Base-by-base conservation (phyloP, 768 basidiomycete species). In the Suillus cothurnatus region DNA sequence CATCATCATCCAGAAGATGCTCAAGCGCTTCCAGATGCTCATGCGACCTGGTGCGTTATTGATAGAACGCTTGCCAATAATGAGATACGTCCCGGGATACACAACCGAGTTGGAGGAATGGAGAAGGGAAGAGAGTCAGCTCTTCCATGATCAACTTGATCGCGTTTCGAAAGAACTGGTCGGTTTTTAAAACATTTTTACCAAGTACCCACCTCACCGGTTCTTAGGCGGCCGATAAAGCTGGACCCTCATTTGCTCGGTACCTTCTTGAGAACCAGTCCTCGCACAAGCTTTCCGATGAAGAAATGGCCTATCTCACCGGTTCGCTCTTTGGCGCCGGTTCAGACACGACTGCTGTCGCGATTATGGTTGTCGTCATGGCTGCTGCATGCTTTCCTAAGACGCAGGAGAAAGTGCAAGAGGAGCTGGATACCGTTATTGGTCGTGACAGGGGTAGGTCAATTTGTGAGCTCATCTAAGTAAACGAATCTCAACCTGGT, bases 291-390 rank as follows among this genome's bases (percentile, higher is more conserved):
- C 80, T 89, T 12, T 81, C 86, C 3, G 78, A 85, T 62, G 78
- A 84, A 62, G 88, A 90, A 69, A 81, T 83, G 32, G 84, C 88
- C 0, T 90, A 89, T 71, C 81, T 90, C 31, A 84, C 85, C 0
- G 88, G 88, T 0, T 81, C 82, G 45, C 84, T 90, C 74, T 90
- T 87, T 65, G 88, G 88, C 31, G 88, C 88, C 39, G 88, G 88
- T 17, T 83, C 85, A 0, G 88, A 88, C 67, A 89, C 88, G 69
- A 89, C 86, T 11, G 85, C 86, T 4, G 82, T 85, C 14, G 87
- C 84, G 0, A 85, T 88, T 65, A 84, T 83, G 68, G 77, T 87
- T 47, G 71, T 79, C 2, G 74, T 89, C n/a, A 81, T 89, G 79
- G 87, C 88, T 21, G 81, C 87, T 1, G 85, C 85, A 0, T 80